Evolutionary conservation across 148 eudicot genomes (phyloP).

Genomic region (Amaranthus palmeri): DNA sequence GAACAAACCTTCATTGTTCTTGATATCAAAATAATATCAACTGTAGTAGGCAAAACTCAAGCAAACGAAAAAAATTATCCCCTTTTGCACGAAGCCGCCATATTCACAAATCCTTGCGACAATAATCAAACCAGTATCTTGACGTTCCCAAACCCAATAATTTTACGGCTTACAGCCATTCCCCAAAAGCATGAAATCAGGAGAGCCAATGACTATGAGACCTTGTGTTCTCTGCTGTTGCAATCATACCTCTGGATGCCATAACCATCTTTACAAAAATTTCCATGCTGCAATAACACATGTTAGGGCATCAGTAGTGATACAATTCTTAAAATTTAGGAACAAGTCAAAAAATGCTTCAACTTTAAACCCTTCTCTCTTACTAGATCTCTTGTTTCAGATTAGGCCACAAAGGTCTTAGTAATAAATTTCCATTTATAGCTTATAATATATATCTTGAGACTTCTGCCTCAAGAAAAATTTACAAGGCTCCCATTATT

Average conservation of each 20-base stretch:
- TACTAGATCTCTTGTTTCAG: too few relatives aligned
- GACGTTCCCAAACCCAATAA: not conserved
- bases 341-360: too few relatives aligned
- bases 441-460: too few relatives aligned
- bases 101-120: slow-evolving; percentile 39
- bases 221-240: slow-evolving; percentile 7
- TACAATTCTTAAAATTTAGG: too few relatives aligned
- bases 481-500: too few relatives aligned
- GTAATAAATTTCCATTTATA: too few relatives aligned
- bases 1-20: slow-evolving; percentile 7
- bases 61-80: slow-evolving; percentile 10
- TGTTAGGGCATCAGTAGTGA: not conserved
- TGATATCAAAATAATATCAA: slow-evolving; percentile 18
- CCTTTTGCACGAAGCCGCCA: slow-evolving; percentile 31
- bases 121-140: slow-evolving; percentile 13
- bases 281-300: slow-evolving; percentile 52
- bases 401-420: too few relatives aligned
- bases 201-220: not conserved
- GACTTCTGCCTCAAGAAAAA: too few relatives aligned
- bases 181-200: not conserved
- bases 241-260: not conserved
- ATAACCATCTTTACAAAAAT: slow-evolving; percentile 34
- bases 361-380: too few relatives aligned
- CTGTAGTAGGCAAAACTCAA: slow-evolving; percentile 16
- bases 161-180: slow-evolving; percentile 7